Conservation (phyloP, 176 grass and related monocot species). For the Triticum timopheevii region DNA sequence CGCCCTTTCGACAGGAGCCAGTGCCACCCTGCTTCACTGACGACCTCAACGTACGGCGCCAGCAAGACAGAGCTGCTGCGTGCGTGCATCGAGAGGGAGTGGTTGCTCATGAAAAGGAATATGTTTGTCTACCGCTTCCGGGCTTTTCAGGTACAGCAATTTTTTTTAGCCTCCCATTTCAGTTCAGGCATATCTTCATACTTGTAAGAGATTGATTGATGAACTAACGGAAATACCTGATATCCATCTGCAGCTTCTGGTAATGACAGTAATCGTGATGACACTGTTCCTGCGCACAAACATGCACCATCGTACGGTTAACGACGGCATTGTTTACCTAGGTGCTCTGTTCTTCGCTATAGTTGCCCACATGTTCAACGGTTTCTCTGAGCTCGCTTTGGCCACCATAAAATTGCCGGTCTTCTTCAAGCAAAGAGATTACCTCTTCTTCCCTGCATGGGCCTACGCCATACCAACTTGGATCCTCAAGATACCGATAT, state of each 20-base stretch:
- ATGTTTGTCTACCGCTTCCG: constrained; percentile 59
- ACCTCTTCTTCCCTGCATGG: constrained; percentile 71
- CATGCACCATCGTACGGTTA: constrained; percentile 48
- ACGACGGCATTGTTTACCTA: constrained; percentile 47
- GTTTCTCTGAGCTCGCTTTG: constrained; percentile 70
- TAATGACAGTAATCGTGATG: constrained; percentile 54
- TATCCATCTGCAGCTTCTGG: constrained; percentile 39
- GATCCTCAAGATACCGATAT: constrained; percentile 72
- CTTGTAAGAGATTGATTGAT: not conserved
- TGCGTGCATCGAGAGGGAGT: constrained; percentile 44
- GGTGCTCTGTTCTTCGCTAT: constrained; percentile 70
- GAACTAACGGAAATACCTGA: not conserved
- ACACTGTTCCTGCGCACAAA: constrained; percentile 61
- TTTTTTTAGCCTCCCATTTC: not conserved
- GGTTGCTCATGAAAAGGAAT: constrained; percentile 64
- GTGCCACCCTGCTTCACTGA: constrained; percentile 52
- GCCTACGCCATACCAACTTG: constrained; percentile 63
- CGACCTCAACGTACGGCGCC: constrained; percentile 43
- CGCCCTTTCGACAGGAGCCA: constrained; percentile 36
- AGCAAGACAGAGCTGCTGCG: constrained; percentile 48
- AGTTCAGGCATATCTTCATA: not conserved
- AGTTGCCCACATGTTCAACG: constrained; percentile 55
- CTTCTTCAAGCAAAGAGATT: constrained; percentile 79
- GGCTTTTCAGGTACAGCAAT: constrained; percentile 44
- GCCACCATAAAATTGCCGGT: constrained; percentile 68